A percentile compares a stretch with the other conserved stretches of the same genome.
Evolutionary conservation across 73 alveolate species (phyloP).

Genomic region (Paramecium octaurelia): DNA sequence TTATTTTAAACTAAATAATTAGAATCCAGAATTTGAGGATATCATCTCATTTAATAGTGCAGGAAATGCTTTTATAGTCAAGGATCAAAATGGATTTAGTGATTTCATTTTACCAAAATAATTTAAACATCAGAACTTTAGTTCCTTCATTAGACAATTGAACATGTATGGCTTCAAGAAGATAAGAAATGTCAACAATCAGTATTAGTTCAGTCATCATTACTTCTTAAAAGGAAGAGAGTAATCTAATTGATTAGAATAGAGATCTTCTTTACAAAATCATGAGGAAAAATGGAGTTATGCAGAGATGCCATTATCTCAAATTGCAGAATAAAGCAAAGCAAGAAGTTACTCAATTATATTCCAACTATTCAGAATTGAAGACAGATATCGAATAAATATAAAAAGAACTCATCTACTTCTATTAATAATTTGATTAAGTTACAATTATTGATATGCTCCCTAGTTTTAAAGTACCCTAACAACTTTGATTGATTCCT

Average conservation of each 20-base stretch:
- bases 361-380: neutral
- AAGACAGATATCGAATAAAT: neutral
- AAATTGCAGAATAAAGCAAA: neutral
- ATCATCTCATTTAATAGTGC: neutral
- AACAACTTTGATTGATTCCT: neutral
- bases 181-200: constrained; percentile 69
- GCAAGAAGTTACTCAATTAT: neutral
- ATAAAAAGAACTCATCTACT: neutral
- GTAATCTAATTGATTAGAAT: neutral
- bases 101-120: constrained; percentile 57
- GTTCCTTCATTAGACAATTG: constrained; percentile 75
- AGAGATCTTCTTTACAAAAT: neutral
- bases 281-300: neutral
- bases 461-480: neutral
- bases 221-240: constrained; percentile 59
- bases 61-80: constrained; percentile 4
- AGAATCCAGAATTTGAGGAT: neutral
- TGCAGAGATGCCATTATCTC: neutral
- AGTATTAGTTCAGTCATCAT: constrained; percentile 65
- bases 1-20: neutral
- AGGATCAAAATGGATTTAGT: neutral
- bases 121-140: constrained; percentile 70
- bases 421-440: neutral
- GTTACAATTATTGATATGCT: neutral
- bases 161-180: constrained; percentile 82